A percentile compares a stretch with the other conserved stretches of the same genome.
phyloP scores from a whole-genome alignment of 2,329 filamentous ascomycete genomes.

The Aureobasidium lini region DNA sequence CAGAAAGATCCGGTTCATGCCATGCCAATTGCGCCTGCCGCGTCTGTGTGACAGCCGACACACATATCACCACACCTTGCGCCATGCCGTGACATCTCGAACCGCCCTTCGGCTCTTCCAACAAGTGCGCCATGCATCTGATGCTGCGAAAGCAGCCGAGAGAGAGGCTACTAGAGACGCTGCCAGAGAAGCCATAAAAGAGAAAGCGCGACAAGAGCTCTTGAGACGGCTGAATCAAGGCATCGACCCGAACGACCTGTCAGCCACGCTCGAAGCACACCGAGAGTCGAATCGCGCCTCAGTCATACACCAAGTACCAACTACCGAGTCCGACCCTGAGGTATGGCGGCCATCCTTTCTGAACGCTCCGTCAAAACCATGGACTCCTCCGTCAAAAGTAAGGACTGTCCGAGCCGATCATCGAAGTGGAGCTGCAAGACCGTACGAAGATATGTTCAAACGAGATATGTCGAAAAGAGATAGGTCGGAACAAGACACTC shows the following conservation, averaged over 20 bases:
- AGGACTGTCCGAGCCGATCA: neutral
- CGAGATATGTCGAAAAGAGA: too few species aligned
- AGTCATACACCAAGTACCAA: neutral
- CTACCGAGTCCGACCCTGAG: neutral
- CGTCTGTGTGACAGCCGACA: slow-evolving; percentile 9
- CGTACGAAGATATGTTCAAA: neutral
- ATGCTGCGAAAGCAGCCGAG: too few species aligned
- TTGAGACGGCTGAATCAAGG: neutral
- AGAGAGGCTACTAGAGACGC: too few species aligned
- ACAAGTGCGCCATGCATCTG: neutral
- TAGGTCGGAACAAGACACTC: neutral
- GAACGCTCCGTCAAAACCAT: too few species aligned
- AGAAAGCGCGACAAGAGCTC: neutral
- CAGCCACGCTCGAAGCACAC: slow-evolving; percentile 14
- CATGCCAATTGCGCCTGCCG: neutral
- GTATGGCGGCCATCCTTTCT: neutral
- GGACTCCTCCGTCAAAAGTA: too few species aligned
- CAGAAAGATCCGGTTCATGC: slow-evolving; percentile 1
- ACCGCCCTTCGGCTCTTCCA: too few species aligned
- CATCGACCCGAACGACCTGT: slow-evolving; percentile 6
- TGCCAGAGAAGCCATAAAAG: neutral
- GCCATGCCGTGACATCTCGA: neutral
- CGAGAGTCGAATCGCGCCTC: slow-evolving; percentile 7
- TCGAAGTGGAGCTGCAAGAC: neutral
- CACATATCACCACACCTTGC: neutral